Conservation (phyloP, 192 early-diverging fungal species). For the Phlyctochytrium planicorne region DNA sequence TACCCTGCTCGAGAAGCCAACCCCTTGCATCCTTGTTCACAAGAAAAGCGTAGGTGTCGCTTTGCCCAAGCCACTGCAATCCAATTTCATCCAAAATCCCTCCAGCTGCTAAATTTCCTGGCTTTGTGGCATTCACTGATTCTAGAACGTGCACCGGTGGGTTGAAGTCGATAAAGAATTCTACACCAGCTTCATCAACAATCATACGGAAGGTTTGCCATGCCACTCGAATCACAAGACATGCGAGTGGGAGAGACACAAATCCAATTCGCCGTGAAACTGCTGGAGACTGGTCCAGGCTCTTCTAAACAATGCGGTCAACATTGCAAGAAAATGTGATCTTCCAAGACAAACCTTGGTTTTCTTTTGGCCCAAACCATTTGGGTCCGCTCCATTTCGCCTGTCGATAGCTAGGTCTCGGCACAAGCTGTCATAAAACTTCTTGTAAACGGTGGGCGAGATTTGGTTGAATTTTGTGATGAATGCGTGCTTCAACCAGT, state of each 20-base stretch:
- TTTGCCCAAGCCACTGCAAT: too few species aligned
- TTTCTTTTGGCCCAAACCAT: too few species aligned
- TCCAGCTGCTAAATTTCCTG: too few species aligned
- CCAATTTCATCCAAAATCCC: too few species aligned
- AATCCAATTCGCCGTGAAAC: slow-evolving; percentile 81
- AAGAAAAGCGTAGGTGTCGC: background rate
- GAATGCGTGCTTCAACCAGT: slow-evolving; percentile 99
- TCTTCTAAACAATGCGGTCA: slow-evolving; percentile 43
- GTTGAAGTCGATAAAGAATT: slow-evolving; percentile 4
- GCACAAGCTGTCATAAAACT: slow-evolving; percentile 85
- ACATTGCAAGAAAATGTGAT: slow-evolving; percentile 7
- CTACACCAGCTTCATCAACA: slow-evolving; percentile 11
- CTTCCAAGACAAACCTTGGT: too few species aligned
- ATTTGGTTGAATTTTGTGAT: slow-evolving; percentile 97
- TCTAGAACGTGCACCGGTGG: too few species aligned
- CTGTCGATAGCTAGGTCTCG: slow-evolving; percentile 67
- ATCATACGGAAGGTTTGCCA: slow-evolving; percentile 53
- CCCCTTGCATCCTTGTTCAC: background rate
- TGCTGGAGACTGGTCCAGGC: slow-evolving; percentile 70
- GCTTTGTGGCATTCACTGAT: too few species aligned
- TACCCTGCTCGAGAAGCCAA: background rate
- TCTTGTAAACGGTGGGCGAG: slow-evolving; percentile 75
- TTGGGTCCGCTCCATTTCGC: slow-evolving; percentile 1
- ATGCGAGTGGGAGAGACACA: slow-evolving; percentile 74
- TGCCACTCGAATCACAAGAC: slow-evolving; percentile 63